Percentiles rank a stretch among this genome's conserved stretches.
phyloP scores from a whole-genome alignment of 148 eudicot genomes.

The Fagopyrum tataricum region DNA sequence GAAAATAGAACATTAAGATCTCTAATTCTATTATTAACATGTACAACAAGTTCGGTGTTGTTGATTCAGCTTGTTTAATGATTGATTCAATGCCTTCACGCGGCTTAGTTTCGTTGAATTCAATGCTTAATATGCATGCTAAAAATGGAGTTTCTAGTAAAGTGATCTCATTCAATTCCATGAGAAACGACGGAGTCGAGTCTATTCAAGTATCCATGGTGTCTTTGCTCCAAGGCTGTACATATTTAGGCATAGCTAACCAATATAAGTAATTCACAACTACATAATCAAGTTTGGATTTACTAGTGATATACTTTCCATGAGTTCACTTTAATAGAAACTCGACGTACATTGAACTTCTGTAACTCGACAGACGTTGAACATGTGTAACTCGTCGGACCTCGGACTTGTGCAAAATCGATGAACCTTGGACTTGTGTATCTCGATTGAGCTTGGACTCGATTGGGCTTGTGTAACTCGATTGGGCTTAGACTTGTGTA shows the following conservation, averaged over 20 bases:
- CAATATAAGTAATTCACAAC: slow-evolving; percentile 25
- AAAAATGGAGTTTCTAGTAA: slow-evolving; percentile 21
- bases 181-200: slow-evolving; percentile 27
- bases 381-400: no score
- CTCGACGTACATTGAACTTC: no score
- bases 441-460: no score
- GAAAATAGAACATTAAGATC: slow-evolving; percentile 25
- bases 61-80: slow-evolving; percentile 24
- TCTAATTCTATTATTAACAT: slow-evolving; percentile 32
- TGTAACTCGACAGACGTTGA: no score
- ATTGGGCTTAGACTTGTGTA: no score
- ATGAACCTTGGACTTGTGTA: no score
- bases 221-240: slow-evolving; percentile 32
- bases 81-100: slow-evolving; percentile 23
- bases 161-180: slow-evolving; percentile 21
- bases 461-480: no score
- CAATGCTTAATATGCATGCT: slow-evolving; percentile 29
- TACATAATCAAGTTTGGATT: slow-evolving; percentile 21
- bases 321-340: slow-evolving; percentile 37
- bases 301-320: slow-evolving; percentile 22
- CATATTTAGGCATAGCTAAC: slow-evolving; percentile 25
- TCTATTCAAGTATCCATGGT: slow-evolving; percentile 38
- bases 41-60: slow-evolving; percentile 34
- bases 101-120: slow-evolving; percentile 39
- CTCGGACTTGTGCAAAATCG: no score